Conservation (phyloP, 805 yeast species). For the Wickerhamiella qilinensis region DNA sequence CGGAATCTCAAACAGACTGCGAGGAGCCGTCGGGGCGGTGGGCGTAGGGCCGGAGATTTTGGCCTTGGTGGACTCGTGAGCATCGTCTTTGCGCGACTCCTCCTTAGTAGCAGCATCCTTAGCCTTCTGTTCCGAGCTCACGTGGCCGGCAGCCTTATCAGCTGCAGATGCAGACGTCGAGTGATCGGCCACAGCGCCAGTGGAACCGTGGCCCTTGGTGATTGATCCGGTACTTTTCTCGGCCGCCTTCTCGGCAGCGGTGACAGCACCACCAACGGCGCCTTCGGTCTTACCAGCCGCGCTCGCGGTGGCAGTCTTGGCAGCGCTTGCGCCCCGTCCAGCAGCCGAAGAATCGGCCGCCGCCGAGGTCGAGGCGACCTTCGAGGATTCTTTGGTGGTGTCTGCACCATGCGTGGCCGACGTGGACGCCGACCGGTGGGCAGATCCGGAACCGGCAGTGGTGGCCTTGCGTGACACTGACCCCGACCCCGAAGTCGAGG, state of each 20-base stretch:
- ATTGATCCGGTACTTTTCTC: too few relatives aligned
- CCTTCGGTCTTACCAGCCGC: not conserved
- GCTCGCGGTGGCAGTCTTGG: not conserved
- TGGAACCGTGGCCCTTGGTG: too few relatives aligned
- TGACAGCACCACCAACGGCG: not conserved
- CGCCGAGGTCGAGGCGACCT: not conserved
- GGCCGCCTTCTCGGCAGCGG: not conserved
- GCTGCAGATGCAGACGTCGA: too few relatives aligned
- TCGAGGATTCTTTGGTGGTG: not conserved
- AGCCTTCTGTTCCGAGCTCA: too few relatives aligned
- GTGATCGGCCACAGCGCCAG: too few relatives aligned
- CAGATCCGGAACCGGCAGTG: not conserved
- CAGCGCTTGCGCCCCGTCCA: too few relatives aligned
- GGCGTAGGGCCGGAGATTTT: not conserved
- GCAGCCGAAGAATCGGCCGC: too few relatives aligned
- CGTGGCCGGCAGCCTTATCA: too few relatives aligned
- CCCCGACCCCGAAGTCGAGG: too few relatives aligned
- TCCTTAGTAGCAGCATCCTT: too few relatives aligned
- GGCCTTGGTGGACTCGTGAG: not conserved
- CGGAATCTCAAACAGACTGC: slow-evolving; percentile 11
- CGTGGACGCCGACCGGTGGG: not conserved
- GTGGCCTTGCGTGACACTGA: not conserved
- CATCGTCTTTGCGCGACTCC: not conserved
- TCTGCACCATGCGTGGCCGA: not conserved
- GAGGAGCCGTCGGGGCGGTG: not conserved